Conservation (phyloP, 352 stramenopile species). For the Globisporangium alternatum region DNA sequence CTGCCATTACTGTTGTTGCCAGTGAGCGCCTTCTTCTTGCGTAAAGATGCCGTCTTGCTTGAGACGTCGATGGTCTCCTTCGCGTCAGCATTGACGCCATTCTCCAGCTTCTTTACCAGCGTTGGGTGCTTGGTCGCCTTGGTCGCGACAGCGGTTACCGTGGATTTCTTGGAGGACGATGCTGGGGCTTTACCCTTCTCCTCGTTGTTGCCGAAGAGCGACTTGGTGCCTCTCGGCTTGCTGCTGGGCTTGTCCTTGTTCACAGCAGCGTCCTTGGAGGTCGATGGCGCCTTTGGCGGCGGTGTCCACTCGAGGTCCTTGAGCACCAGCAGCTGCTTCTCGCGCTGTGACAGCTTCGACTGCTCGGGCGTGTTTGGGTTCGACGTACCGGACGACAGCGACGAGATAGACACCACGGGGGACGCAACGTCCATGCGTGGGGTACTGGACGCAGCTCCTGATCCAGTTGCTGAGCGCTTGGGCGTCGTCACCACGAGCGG, state of each 20-base stretch:
- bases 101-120: not conserved
- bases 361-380: conserved; percentile 68
- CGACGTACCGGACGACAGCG: conserved; percentile 48
- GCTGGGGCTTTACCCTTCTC: not conserved
- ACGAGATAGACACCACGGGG: conserved; percentile 71
- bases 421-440: conserved; percentile 38
- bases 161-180: not conserved
- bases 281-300: conserved; percentile 11
- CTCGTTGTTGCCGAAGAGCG: conserved; percentile 15
- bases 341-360: conserved; percentile 26
- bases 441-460: conserved; percentile 3
- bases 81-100: not conserved
- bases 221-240: conserved; percentile 16
- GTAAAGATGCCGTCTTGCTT: not conserved
- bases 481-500: conserved; percentile 34
- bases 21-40: not conserved
- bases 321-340: conserved; percentile 35
- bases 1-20: not conserved
- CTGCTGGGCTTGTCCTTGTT: conserved; percentile 8
- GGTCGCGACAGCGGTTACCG: not conserved
- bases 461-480: conserved; percentile 17
- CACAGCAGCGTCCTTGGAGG: not conserved
- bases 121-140: conserved; percentile 3
- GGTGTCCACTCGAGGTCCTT: conserved; percentile 64
- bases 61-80: not conserved